phyloP scores from a whole-genome alignment of 1,284 basidiomycete genomes.

The Anthracocystis setariae region DNA sequence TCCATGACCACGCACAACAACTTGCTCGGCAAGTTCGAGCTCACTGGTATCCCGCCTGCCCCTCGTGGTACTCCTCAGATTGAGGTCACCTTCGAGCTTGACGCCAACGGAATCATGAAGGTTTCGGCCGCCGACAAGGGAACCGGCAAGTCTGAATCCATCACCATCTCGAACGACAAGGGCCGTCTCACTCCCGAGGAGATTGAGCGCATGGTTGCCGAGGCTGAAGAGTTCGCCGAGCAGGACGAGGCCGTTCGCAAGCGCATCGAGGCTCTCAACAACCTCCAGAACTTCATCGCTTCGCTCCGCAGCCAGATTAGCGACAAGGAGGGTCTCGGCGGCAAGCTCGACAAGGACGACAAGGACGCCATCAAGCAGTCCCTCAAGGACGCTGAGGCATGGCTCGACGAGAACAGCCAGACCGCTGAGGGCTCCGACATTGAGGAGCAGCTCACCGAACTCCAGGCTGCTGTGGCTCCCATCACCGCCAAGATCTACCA shows the following conservation, averaged over 20 bases:
- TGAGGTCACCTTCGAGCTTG: slow-evolving; percentile 68
- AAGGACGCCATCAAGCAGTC: slow-evolving; percentile 66
- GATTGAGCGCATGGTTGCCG: slow-evolving; percentile 67
- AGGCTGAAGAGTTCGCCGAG: slow-evolving; percentile 67
- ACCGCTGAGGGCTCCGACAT: slow-evolving; percentile 65
- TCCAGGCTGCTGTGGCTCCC: slow-evolving; percentile 65
- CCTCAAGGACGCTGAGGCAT: slow-evolving; percentile 66
- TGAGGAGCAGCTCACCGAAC: slow-evolving; percentile 66
- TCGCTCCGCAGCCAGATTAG: slow-evolving; percentile 61
- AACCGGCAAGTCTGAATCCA: slow-evolving; percentile 64
- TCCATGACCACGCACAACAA: slow-evolving; percentile 98
- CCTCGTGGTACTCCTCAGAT: slow-evolving; percentile 81
- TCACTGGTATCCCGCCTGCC: slow-evolving; percentile 89
- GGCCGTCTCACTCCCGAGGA: slow-evolving; percentile 65
- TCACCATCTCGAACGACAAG: slow-evolving; percentile 67
- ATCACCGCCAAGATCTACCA: slow-evolving; percentile 68
- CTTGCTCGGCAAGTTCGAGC: slow-evolving; percentile 94
- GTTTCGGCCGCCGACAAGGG: slow-evolving; percentile 67
- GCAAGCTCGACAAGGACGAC: slow-evolving; percentile 67
- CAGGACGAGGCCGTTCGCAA: slow-evolving; percentile 66
- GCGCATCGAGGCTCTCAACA: slow-evolving; percentile 65
- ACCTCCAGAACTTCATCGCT: slow-evolving; percentile 66
- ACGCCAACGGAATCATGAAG: slow-evolving; percentile 68
- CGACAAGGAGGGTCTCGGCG: slow-evolving; percentile 68
- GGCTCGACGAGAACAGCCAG: slow-evolving; percentile 66